phyloP scores from a whole-genome alignment of 169 alveolate genomes.

The Plasmodium fragile region DNA sequence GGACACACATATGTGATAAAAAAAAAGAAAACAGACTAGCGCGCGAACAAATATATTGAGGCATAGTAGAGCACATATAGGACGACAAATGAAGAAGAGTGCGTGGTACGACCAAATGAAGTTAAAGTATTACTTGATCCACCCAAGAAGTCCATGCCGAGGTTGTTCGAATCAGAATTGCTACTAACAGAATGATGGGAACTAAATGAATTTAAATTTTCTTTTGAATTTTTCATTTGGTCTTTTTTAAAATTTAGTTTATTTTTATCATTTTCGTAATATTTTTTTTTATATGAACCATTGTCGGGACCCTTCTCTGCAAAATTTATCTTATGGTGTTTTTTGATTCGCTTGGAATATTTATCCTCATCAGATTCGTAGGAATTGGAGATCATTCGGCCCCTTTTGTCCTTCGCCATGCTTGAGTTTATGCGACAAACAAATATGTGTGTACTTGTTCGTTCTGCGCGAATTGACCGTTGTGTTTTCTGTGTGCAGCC shows the following conservation, averaged over 20 bases:
- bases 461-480: neutral
- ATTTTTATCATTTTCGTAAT: slow-evolving; percentile 69
- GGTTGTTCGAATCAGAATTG: slow-evolving; percentile 36
- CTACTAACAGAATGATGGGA: slow-evolving; percentile 75
- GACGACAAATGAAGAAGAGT: neutral
- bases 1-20: neutral
- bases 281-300: slow-evolving; percentile 74
- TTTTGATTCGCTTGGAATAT: slow-evolving; percentile 13
- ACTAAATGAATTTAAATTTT: slow-evolving; percentile 68
- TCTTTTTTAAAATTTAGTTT: slow-evolving; percentile 65
- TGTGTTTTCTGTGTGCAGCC: neutral
- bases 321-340: slow-evolving; percentile 18
- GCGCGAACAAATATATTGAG: neutral
- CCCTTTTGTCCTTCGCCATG: slow-evolving; percentile 57
- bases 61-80: neutral
- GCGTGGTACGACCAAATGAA: neutral
- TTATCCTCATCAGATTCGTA: slow-evolving; percentile 30
- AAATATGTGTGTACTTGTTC: neutral
- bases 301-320: slow-evolving; percentile 42
- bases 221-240: slow-evolving; percentile 63
- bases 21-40: neutral
- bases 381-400: slow-evolving; percentile 15
- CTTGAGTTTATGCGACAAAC: neutral
- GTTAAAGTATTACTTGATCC: slow-evolving; percentile 49
- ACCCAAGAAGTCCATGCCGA: slow-evolving; percentile 6